Evolutionary conservation across 495 filamentous ascomycete species (phyloP).

Genomic region (Penicillium argentinense): DNA sequence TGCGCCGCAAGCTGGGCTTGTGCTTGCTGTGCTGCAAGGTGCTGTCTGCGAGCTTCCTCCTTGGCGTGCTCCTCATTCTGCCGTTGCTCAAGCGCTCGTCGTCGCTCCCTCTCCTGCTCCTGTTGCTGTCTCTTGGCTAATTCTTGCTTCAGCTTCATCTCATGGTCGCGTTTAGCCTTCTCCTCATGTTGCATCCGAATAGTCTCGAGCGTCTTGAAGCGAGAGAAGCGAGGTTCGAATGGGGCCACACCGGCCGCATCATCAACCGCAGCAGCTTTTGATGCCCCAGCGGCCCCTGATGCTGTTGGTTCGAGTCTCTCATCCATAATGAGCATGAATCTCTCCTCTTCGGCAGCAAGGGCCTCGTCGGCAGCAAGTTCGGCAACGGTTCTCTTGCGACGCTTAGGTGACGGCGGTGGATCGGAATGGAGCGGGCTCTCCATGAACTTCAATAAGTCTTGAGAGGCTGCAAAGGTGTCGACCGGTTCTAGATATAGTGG

Average conservation of each 20-base stretch:
- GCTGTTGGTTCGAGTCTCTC: slow-evolving; percentile 68
- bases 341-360: slow-evolving; percentile 79
- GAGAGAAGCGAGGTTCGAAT: slow-evolving; percentile 85
- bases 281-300: slow-evolving; percentile 53
- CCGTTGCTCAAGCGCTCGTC: slow-evolving; percentile 41
- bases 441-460: slow-evolving; percentile 66
- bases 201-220: slow-evolving; percentile 84
- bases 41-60: slow-evolving; percentile 44
- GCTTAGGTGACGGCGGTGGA: slow-evolving; percentile 78
- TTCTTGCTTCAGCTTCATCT: slow-evolving; percentile 61
- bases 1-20: slow-evolving; percentile 50
- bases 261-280: slow-evolving; percentile 68
- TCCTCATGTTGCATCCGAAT: slow-evolving; percentile 79
- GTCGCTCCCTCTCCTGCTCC: slow-evolving; percentile 46
- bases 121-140: slow-evolving; percentile 49
- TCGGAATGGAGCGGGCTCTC: slow-evolving; percentile 73
- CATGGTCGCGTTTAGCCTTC: slow-evolving; percentile 58
- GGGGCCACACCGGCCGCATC: slow-evolving; percentile 65
- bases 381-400: slow-evolving; percentile 88
- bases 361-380: slow-evolving; percentile 95
- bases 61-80: slow-evolving; percentile 52
- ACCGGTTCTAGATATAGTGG: slow-evolving; percentile 77
- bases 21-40: slow-evolving; percentile 47
- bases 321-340: slow-evolving; percentile 91
- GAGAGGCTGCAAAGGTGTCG: slow-evolving; percentile 62